These are phyloP conservation scores for Drechmeria coniospora DNA, from an alignment of 2,329 filamentous ascomycete genomes.

Conservation along the genomic window DNA sequence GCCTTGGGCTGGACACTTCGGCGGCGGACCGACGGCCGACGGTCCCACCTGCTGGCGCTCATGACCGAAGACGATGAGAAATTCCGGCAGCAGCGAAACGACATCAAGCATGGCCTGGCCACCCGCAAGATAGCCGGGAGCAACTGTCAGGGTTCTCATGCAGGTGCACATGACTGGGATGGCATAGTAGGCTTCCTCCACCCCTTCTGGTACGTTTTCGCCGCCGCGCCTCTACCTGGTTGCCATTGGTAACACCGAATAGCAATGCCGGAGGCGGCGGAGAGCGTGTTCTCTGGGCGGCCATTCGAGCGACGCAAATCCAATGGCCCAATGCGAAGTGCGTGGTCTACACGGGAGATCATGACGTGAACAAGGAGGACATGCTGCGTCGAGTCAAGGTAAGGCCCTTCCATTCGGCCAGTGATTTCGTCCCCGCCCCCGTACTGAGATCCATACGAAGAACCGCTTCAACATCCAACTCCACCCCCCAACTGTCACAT, in stretches of 20 bases:
- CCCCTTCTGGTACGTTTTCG: slow-evolving; percentile 64
- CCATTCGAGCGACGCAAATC: slow-evolving; percentile 77
- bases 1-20: slow-evolving; percentile 44
- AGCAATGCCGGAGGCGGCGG: slow-evolving; percentile 94
- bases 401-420: slow-evolving; percentile 6
- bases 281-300: slow-evolving; percentile 91
- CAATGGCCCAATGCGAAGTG: slow-evolving; percentile 81
- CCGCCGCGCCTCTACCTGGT: background rate
- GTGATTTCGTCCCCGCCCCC: background rate
- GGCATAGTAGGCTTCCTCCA: slow-evolving; percentile 94
- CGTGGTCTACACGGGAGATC: slow-evolving; percentile 89
- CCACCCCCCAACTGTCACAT: slow-evolving; percentile 65
- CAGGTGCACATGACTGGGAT: slow-evolving; percentile 50
- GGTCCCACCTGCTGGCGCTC: slow-evolving; percentile 38
- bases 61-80: slow-evolving; percentile 30
- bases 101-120: slow-evolving; percentile 40
- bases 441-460: slow-evolving; percentile 21
- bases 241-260: slow-evolving; percentile 3
- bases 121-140: background rate
- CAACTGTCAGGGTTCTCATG: slow-evolving; percentile 42
- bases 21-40: slow-evolving; percentile 47
- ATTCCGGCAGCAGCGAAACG: slow-evolving; percentile 17
- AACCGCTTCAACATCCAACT: slow-evolving; percentile 86
- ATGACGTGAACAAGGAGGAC: slow-evolving; percentile 65
- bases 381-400: slow-evolving; percentile 69